phyloP scores from a whole-genome alignment of 345 rosid genomes.

The Dovyalis caffra region DNA sequence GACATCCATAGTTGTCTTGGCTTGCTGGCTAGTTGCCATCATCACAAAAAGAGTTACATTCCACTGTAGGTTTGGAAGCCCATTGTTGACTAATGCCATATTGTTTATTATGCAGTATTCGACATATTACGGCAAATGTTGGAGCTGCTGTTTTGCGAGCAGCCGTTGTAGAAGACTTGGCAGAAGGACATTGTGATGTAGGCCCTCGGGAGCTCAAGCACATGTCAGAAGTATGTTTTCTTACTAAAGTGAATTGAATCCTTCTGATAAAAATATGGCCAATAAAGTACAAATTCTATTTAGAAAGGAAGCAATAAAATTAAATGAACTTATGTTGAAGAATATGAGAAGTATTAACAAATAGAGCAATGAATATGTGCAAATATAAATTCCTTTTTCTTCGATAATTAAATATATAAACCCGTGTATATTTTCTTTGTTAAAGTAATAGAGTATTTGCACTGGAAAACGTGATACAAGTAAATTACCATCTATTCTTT shows the following conservation, averaged over 20 bases:
- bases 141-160: conserved; percentile 91
- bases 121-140: conserved; percentile 88
- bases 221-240: conserved; percentile 70
- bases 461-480: background rate
- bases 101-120: conserved; percentile 57
- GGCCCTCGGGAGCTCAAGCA: conserved; percentile 66
- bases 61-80: background rate
- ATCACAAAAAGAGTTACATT: background rate
- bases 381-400: background rate
- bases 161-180: conserved; percentile 75
- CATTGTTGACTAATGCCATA: background rate
- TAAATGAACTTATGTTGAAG: background rate
- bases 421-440: background rate
- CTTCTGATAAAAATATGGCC: background rate
- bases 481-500: background rate
- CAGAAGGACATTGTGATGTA: conserved; percentile 77
- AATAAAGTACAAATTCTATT: background rate
- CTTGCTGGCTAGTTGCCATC: background rate
- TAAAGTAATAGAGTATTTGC: background rate
- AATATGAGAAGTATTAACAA: background rate
- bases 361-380: background rate
- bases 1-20: background rate
- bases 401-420: background rate
- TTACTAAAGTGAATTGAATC: too few relatives aligned
- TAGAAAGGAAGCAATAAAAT: background rate